A percentile compares a stretch with the other conserved stretches of the same genome.
Conservation (phyloP, 1,284 basidiomycete genomes). For the Papiliotrema flavescens region DNA sequence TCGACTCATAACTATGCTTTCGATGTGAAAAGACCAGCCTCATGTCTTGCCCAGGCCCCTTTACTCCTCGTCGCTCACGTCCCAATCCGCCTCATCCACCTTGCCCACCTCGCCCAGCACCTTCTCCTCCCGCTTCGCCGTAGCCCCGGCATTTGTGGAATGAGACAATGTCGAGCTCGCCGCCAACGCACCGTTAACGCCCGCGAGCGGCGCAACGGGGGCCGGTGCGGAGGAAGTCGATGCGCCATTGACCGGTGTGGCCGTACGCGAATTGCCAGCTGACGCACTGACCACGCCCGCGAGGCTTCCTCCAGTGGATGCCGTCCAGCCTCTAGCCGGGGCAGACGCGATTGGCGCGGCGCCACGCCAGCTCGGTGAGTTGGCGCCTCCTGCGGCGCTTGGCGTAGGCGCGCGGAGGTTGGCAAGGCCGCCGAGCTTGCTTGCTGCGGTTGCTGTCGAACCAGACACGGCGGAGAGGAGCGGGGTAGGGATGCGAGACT, state of each 20-base stretch:
- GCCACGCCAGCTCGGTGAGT: neutral
- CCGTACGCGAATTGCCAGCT: neutral
- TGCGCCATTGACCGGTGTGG: conserved; percentile 1
- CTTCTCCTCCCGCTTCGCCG: neutral
- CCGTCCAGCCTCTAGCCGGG: neutral
- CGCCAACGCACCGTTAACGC: neutral
- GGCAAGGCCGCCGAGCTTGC: conserved; percentile 13
- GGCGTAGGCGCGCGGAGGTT: conserved; percentile 5
- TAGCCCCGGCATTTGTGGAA: neutral
- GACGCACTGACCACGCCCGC: neutral
- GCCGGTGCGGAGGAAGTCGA: conserved; percentile 10
- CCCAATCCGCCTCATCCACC: conserved; percentile 21
- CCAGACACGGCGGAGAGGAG: conserved; percentile 56
- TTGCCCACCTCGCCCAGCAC: conserved; percentile 12
- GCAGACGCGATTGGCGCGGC: neutral
- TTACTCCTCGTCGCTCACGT: conserved; percentile 6
- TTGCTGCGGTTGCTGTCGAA: conserved; percentile 13
- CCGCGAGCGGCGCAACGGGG: conserved; percentile 10
- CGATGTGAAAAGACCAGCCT: neutral
- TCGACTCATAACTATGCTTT: too few species aligned
- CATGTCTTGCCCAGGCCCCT: too few species aligned
- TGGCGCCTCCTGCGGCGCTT: too few species aligned
- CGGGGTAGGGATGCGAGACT: conserved; percentile 70
- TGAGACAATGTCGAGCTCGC: neutral
- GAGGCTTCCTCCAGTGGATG: neutral